Conservation (phyloP, 1,284 basidiomycete species). For the Mycena sp. region DNA sequence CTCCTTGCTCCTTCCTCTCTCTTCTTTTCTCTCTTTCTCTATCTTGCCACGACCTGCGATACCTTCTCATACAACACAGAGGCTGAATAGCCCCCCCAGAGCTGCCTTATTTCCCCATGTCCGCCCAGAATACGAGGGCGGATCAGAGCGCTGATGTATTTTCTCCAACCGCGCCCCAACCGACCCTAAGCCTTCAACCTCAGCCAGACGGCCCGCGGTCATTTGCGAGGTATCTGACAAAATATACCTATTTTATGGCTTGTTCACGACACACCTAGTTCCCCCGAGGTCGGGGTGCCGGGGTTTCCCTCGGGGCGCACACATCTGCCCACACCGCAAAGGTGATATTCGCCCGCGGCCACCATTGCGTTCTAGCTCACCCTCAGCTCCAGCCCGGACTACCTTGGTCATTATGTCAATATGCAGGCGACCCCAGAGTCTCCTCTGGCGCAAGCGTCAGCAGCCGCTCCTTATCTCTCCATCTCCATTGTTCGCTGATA, state of each 20-base stretch:
- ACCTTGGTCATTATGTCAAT: conserved; percentile 19
- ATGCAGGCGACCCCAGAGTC: conserved; percentile 20
- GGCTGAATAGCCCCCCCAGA: neutral
- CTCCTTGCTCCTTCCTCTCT: neutral
- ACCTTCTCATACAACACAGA: conserved; percentile 3
- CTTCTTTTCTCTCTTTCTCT: neutral
- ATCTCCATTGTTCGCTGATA: conserved; percentile 17
- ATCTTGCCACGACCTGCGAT: conserved; percentile 4
- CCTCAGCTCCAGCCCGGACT: conserved; percentile 20
- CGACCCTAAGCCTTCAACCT: neutral
- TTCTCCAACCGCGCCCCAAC: conserved; percentile 14
- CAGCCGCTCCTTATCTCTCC: conserved; percentile 9
- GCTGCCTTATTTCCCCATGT: conserved; percentile 2
- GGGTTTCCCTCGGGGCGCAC: too few species aligned
- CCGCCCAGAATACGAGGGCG: conserved; percentile 15
- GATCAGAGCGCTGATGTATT: conserved; percentile 20
- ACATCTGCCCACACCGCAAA: conserved; percentile 73
- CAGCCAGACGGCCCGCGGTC: neutral
- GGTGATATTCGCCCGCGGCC: conserved; percentile 47
- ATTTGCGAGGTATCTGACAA: conserved; percentile 17
- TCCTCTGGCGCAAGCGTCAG: conserved; percentile 23
- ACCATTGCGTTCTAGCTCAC: too few species aligned
- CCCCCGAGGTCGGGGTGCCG: too few species aligned
- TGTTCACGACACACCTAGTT: too few species aligned
- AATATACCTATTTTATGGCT: too few species aligned